Percentiles rank a stretch among this genome's conserved stretches.
These are phyloP conservation scores for Panicum virgatum DNA, from an alignment of 202 grass and related monocot species.

Conservation along the genomic window DNA sequence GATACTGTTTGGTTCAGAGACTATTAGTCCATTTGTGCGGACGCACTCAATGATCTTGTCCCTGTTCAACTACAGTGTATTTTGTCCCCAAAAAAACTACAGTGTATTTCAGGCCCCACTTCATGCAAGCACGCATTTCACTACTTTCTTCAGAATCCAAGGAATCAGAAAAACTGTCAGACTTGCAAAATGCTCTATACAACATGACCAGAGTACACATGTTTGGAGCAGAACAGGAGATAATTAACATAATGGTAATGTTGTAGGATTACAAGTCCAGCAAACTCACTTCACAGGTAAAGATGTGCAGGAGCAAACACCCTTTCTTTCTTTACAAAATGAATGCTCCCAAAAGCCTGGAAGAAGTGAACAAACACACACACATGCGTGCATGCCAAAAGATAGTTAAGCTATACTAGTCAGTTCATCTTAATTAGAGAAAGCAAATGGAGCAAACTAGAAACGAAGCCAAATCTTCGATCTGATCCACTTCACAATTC, in stretches of 20 bases:
- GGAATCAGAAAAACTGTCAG: not conserved
- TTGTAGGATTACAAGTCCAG: slow-evolving; percentile 37
- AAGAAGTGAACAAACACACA: slow-evolving; percentile 21
- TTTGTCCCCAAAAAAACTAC: too few relatives aligned
- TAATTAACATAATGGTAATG: slow-evolving; percentile 40
- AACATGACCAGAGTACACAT: not conserved
- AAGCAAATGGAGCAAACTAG: slow-evolving; percentile 49
- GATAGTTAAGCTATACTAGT: slow-evolving; percentile 46
- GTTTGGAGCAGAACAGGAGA: not conserved
- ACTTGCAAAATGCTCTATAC: not conserved
- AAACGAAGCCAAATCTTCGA: slow-evolving; percentile 57
- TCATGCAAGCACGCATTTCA: not conserved
- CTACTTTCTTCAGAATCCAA: not conserved
- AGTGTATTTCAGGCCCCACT: too few relatives aligned
- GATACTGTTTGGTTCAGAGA: slow-evolving; percentile 19
- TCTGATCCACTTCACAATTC: slow-evolving; percentile 44
- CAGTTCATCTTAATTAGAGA: slow-evolving; percentile 53
- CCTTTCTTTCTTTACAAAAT: slow-evolving; percentile 62
- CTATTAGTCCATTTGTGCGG: not conserved
- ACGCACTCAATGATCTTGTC: not conserved
- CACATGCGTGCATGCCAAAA: slow-evolving; percentile 23
- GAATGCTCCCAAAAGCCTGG: slow-evolving; percentile 43
- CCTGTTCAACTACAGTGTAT: not conserved
- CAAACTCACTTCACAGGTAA: slow-evolving; percentile 41
- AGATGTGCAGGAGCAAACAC: slow-evolving; percentile 42